phyloP scores from a whole-genome alignment of 352 stramenopile species.

The Globisporangium orthogonon region DNA sequence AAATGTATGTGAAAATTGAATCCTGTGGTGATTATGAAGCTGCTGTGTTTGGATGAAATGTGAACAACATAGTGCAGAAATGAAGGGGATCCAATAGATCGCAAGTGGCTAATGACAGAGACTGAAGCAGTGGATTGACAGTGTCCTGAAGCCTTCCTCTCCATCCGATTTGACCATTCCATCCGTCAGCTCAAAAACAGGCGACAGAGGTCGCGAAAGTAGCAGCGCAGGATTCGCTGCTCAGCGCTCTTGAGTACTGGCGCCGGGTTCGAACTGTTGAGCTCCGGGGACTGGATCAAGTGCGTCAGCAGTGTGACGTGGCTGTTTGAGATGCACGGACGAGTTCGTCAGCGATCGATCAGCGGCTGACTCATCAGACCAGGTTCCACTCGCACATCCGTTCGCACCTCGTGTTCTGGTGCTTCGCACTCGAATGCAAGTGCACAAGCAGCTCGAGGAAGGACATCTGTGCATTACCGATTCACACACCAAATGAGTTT shows the following conservation, averaged over 20 bases:
- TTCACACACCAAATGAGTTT: neutral
- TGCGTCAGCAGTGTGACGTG: conserved; percentile 73
- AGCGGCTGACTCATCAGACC: too few species aligned
- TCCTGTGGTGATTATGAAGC: too few species aligned
- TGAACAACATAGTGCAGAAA: too few species aligned
- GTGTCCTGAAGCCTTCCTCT: too few species aligned
- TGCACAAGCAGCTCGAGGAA: conserved; percentile 82
- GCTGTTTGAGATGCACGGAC: conserved; percentile 12
- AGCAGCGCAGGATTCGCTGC: conserved; percentile 77
- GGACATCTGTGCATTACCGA: conserved; percentile 34
- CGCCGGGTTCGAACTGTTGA: conserved; percentile 71
- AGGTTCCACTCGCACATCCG: neutral
- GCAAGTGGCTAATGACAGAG: too few species aligned
- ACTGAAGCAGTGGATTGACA: too few species aligned
- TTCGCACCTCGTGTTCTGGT: conserved; percentile 57
- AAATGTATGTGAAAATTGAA: too few species aligned
- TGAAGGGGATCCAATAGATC: too few species aligned
- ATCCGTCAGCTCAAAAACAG: conserved; percentile 32
- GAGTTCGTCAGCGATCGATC: too few species aligned
- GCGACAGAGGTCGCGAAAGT: conserved; percentile 70
- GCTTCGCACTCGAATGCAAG: conserved; percentile 63
- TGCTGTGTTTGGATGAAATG: too few species aligned
- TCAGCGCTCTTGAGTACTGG: conserved; percentile 61
- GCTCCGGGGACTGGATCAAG: conserved; percentile 74
- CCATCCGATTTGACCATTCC: too few species aligned